phyloP scores from a whole-genome alignment of 176 grass and related monocot species.

The Juncus inflexus region DNA sequence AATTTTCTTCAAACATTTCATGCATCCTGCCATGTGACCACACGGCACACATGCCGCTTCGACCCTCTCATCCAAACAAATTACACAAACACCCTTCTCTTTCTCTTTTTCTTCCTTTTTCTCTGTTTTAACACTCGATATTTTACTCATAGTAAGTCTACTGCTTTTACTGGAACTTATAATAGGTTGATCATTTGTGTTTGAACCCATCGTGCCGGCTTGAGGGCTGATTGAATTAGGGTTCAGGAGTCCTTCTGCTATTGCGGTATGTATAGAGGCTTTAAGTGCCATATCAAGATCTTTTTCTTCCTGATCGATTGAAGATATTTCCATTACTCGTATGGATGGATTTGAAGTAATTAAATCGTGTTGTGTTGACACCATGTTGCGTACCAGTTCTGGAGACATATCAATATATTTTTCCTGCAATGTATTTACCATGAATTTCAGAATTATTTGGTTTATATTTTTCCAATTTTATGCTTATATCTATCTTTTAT shows the following conservation, averaged over 20 bases:
- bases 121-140: slow-evolving; percentile 4
- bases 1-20: slow-evolving; percentile 41
- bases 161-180: background rate
- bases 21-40: slow-evolving; percentile 46
- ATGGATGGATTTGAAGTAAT: slow-evolving; percentile 15
- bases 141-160: slow-evolving; percentile 8
- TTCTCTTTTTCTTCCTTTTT: background rate
- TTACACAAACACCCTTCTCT: slow-evolving; percentile 19
- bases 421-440: too few relatives aligned
- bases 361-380: background rate
- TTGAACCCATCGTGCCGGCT: slow-evolving; percentile 17
- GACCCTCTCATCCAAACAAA: slow-evolving; percentile 33
- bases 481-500: background rate
- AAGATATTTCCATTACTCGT: background rate
- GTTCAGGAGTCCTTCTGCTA: slow-evolving; percentile 34
- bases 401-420: too few relatives aligned
- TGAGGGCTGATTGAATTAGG: slow-evolving; percentile 13
- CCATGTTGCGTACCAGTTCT: slow-evolving; percentile 9
- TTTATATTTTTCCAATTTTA: background rate
- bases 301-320: slow-evolving; percentile 28
- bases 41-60: slow-evolving; percentile 47
- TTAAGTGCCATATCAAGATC: slow-evolving; percentile 38
- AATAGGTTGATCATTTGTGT: background rate
- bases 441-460: too few relatives aligned
- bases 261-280: slow-evolving; percentile 36